Evolutionary conservation across 2,329 filamentous ascomycete genomes (phyloP).

Genomic region (Myotisia sp.): DNA sequence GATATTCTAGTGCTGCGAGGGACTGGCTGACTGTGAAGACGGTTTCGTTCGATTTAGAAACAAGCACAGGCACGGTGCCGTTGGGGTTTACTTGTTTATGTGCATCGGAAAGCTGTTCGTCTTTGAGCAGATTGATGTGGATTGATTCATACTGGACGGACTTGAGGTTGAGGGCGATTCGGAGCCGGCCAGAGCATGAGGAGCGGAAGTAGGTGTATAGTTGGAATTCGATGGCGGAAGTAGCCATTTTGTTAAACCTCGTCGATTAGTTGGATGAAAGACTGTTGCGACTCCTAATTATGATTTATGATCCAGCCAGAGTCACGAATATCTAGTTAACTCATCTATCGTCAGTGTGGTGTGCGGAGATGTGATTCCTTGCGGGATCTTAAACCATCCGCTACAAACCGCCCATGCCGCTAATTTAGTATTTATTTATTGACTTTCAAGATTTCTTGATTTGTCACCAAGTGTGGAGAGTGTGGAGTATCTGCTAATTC

Average conservation of each 20-base stretch:
- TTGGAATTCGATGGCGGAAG: constrained; percentile 12
- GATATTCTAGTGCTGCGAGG: constrained; percentile 46
- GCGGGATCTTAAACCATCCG: too few species aligned
- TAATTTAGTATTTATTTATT: too few species aligned
- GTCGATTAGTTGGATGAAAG: too few species aligned
- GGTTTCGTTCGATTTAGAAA: constrained; percentile 16
- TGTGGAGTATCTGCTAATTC: too few species aligned
- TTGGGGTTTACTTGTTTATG: constrained; percentile 42
- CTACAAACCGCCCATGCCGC: too few species aligned
- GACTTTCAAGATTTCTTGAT: too few species aligned
- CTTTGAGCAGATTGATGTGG: constrained; percentile 41
- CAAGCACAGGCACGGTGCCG: constrained; percentile 41
- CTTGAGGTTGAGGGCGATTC: constrained; percentile 46
- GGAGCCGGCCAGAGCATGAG: constrained; percentile 47
- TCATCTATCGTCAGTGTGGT: too few species aligned
- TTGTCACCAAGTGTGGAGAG: too few species aligned
- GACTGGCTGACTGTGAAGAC: constrained; percentile 41
- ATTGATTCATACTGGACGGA: constrained; percentile 34
- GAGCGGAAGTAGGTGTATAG: constrained; percentile 50
- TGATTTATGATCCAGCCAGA: too few species aligned
- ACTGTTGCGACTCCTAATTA: too few species aligned
- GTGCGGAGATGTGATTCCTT: too few species aligned
- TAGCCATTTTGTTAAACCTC: constrained; percentile 7
- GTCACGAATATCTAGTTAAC: too few species aligned
- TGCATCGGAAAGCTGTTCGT: constrained; percentile 35